Percentiles rank a stretch among this genome's conserved stretches.
phyloP scores from a whole-genome alignment of 2,329 filamentous ascomycete species.

The Chaetomiaceae sp. region DNA sequence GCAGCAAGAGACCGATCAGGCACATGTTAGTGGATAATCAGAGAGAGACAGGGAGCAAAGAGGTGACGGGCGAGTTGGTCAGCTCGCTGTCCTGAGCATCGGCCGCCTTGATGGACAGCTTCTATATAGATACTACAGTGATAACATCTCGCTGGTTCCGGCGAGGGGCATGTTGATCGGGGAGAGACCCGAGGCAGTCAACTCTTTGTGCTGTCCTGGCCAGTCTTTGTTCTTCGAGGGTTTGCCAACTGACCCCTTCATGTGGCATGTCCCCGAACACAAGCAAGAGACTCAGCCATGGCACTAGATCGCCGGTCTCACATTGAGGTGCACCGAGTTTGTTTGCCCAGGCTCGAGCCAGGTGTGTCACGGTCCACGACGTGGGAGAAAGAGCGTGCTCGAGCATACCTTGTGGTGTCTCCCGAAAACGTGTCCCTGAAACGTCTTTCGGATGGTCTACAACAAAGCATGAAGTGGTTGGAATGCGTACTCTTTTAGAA shows the following conservation, averaged over 20 bases:
- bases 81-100: background rate
- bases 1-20: slow-evolving; percentile 17
- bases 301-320: background rate
- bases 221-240: slow-evolving; percentile 6
- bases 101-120: background rate
- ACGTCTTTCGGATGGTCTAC: background rate
- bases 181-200: background rate
- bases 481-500: slow-evolving; percentile 1
- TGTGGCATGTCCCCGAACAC: background rate
- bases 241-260: background rate
- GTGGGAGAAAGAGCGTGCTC: background rate
- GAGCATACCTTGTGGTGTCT: background rate
- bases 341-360: no score
- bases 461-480: background rate
- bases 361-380: background rate
- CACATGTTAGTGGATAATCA: slow-evolving; percentile 11
- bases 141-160: background rate
- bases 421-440: no score
- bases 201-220: slow-evolving; percentile 2
- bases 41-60: background rate
- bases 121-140: slow-evolving; percentile 5
- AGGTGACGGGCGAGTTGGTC: background rate
- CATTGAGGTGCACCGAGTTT: background rate
- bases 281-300: background rate
- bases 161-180: background rate